A percentile compares a stretch with the other conserved stretches of the same genome.
These are phyloP conservation scores for Chytriomyces confervae DNA, from an alignment of 192 early-diverging fungal species.

Conservation along the genomic window DNA sequence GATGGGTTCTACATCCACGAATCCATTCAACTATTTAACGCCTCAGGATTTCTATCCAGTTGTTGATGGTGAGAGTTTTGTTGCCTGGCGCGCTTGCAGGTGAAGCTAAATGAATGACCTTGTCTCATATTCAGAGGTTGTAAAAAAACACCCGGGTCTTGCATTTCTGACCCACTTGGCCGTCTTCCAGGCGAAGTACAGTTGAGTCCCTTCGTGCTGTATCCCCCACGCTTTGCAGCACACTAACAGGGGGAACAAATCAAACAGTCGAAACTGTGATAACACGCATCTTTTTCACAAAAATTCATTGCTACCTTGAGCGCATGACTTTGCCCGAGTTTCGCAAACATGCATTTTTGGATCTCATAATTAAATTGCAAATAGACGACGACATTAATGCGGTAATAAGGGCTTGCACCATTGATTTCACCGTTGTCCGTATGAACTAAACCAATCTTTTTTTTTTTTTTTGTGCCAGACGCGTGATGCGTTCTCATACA, in stretches of 20 bases:
- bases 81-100: neutral
- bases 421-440: constrained; percentile 3
- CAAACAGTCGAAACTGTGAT: constrained; percentile 83
- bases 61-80: constrained; percentile 51
- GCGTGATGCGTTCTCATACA: constrained; percentile 91
- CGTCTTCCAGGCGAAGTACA: constrained; percentile 84
- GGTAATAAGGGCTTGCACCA: constrained; percentile 40
- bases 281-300: constrained; percentile 83
- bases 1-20: neutral
- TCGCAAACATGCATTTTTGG: constrained; percentile 64
- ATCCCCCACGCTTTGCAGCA: neutral
- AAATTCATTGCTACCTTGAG: constrained; percentile 68
- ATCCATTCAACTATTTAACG: constrained; percentile 44
- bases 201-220: constrained; percentile 40
- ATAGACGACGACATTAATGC: constrained; percentile 73
- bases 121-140: constrained; percentile 67
- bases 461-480: constrained; percentile 47
- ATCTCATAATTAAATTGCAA: constrained; percentile 70
- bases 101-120: neutral
- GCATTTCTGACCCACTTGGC: constrained; percentile 81
- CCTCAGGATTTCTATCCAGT: constrained; percentile 74
- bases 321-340: constrained; percentile 80
- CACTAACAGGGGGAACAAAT: neutral
- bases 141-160: constrained; percentile 84
- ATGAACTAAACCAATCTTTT: constrained; percentile 46